These are phyloP conservation scores for Ceratocystis albifundus DNA, from an alignment of 2,329 filamentous ascomycete genomes.

Conservation along the genomic window DNA sequence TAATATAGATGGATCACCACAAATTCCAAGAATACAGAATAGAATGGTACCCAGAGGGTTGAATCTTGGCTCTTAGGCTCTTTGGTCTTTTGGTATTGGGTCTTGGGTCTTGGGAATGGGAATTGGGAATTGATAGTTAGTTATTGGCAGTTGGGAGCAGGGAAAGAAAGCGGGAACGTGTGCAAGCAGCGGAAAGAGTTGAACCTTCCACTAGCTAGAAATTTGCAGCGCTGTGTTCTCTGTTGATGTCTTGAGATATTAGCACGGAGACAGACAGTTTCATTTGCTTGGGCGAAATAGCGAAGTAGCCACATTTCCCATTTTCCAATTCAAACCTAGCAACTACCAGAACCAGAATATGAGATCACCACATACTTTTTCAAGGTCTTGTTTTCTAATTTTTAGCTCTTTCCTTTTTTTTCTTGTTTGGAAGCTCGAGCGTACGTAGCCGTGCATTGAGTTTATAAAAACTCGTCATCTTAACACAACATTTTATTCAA, in stretches of 20 bases:
- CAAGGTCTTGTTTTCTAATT: too few relatives aligned
- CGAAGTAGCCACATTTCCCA: not conserved
- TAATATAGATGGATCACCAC: constrained; percentile 7
- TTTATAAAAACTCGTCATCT: not conserved
- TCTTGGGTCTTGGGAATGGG: too few relatives aligned
- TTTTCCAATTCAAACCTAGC: not conserved
- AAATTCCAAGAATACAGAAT: not conserved
- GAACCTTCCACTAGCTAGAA: not conserved
- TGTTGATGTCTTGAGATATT: constrained; percentile 1
- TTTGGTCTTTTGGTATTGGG: too few relatives aligned
- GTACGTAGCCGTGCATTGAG: not conserved
- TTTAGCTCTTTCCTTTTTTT: not conserved
- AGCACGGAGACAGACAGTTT: not conserved
- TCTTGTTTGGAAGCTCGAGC: not conserved
- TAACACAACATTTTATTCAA: not conserved
- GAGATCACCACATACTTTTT: not conserved
- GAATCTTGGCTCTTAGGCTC: too few relatives aligned
- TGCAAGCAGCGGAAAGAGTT: not conserved
- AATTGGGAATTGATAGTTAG: not conserved
- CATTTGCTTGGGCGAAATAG: not conserved
- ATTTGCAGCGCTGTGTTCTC: not conserved
- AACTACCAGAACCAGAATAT: not conserved
- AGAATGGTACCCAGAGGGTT: not conserved
- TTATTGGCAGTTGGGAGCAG: not conserved
- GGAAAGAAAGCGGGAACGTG: not conserved